Percentiles rank a stretch among this genome's conserved stretches.
Conservation (phyloP, 2,329 filamentous ascomycete genomes). For the Lasiodiplodia sp. region DNA sequence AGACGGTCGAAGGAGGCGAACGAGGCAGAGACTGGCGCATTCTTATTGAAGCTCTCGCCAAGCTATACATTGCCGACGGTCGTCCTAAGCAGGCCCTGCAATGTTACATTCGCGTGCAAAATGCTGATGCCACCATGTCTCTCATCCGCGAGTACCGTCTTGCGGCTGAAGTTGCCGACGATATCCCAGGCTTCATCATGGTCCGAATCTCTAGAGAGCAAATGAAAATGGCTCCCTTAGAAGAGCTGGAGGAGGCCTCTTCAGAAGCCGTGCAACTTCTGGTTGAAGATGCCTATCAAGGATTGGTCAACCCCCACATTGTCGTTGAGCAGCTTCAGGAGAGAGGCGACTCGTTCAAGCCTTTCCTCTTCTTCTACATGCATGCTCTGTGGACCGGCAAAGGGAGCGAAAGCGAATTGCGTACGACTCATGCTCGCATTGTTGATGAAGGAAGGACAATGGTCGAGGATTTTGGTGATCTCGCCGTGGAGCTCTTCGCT, state of each 20-base stretch:
- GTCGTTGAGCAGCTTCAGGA: slow-evolving; percentile 80
- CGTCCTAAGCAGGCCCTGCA: slow-evolving; percentile 83
- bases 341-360: slow-evolving; percentile 63
- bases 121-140: slow-evolving; percentile 86
- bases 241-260: slow-evolving; percentile 80
- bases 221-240: slow-evolving; percentile 67
- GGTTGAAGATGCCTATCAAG: slow-evolving; percentile 89
- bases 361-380: slow-evolving; percentile 93
- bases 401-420: slow-evolving; percentile 55
- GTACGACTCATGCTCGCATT: slow-evolving; percentile 49
- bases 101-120: slow-evolving; percentile 89
- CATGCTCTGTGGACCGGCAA: slow-evolving; percentile 84
- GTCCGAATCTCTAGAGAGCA: slow-evolving; percentile 81
- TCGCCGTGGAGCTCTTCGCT: slow-evolving; percentile 86
- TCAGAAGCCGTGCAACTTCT: slow-evolving; percentile 85
- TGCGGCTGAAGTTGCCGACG: slow-evolving; percentile 86
- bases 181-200: slow-evolving; percentile 87
- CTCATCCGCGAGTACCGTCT: slow-evolving; percentile 88
- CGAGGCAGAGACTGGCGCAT: slow-evolving; percentile 84
- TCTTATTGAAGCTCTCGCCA: slow-evolving; percentile 85
- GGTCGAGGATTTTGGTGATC: slow-evolving; percentile 85
- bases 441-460: slow-evolving; percentile 69
- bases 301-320: slow-evolving; percentile 77
- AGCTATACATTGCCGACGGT: slow-evolving; percentile 81
- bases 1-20: slow-evolving; percentile 76